Base-by-base conservation (phyloP, 2,329 filamentous ascomycete genomes). In the Blastomyces percursus region DNA sequence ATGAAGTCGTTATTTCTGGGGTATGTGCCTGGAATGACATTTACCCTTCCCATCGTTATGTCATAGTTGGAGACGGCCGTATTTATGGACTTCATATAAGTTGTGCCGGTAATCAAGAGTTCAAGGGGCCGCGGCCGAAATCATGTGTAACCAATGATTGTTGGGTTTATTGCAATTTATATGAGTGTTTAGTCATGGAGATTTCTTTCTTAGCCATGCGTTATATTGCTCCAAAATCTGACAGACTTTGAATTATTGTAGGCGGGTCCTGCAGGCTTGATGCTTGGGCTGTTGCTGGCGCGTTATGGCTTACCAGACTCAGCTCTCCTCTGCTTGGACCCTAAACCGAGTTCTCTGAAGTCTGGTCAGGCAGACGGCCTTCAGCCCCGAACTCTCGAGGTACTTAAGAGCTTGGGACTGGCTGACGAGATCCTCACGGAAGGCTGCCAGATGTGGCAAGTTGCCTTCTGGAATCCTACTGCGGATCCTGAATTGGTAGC, bases 391-490 rank as follows among this genome's bases (percentile, higher is more conserved):
- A 78, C 75, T 1, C 68, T 78, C 2, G 77, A 78, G 63, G 72
- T 77, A 11, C 65, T 78, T 5, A 74, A 77, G 56, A 74, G 73
- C 0, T 70, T 78, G 1, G 76, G 75, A 1, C 66, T 78, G 1
- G 70, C 67, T 0, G 72, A 76, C 30, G 73, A 76, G 60, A 71
- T 78, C 44, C 66, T 75, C 11, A 71, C 84, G 68, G 87, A 90
- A 63, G 71, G 92, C 6, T 91, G 91, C 1, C 90, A 90, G 70
- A 91, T 96, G 32, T 96, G 82, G 71, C 83, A 86, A 68, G 84
- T 86, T 30, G 82, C 84, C 6, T 86, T 86, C 70, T 86, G 84
- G 84, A 83, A 86, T 59, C 69, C 84, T 83, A 30, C 71, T 71
- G 61, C 70, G 8, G 42, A 46, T 32, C 24, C 24, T 5, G 55